Base-by-base conservation (phyloP, 805 yeast genomes). In the Kregervanrija delftensis region DNA sequence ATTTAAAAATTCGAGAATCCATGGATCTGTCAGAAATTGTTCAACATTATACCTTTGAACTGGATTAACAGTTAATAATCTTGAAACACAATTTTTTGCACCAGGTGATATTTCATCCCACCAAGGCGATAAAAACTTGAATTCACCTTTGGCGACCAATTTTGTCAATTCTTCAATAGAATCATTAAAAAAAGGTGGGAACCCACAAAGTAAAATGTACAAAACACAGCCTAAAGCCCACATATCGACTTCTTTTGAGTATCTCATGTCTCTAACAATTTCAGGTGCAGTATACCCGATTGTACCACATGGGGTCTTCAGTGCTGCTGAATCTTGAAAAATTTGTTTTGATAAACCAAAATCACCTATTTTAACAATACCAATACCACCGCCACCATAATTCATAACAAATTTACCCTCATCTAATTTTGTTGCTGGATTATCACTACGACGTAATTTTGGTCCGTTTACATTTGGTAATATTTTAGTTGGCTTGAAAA, bases 251-350 rank as follows among this genome's bases (percentile, higher is more conserved):
- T 89, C 84, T 68, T 86, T 88, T 1, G 96, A 86, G 60, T 93
- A 93, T 39, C 81, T 74, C 67, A 90, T 95, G 63, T 93, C 98
- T 52, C 84, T 81, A 35, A 93, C 98, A 54, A 93, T 91, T 64
- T 93, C 99, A 0, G 99, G 99, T 0, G 99, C 99, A 2, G 98
- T 91, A 59, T 93, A 93, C 3, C 98, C 98, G 13, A 93, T 96
- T 1, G 99, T 93, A 42, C 99, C 99, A 67, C 99, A 93, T 0
- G 99, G 99, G 0, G 99, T 93, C 73, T 88, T 87, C 34, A 61
- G 44, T 16, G 97, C 86, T 11, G 35, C 16, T 3, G 37, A 40
- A 55, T 86, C 86, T 40, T 82, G 76, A 57, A 84, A 86, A 31
- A 91, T 80, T 59, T 89, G 86, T 64, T 93, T 93, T 3, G 96